phyloP scores from a whole-genome alignment of 106 monocot species.

The Dendrobium catenatum region DNA sequence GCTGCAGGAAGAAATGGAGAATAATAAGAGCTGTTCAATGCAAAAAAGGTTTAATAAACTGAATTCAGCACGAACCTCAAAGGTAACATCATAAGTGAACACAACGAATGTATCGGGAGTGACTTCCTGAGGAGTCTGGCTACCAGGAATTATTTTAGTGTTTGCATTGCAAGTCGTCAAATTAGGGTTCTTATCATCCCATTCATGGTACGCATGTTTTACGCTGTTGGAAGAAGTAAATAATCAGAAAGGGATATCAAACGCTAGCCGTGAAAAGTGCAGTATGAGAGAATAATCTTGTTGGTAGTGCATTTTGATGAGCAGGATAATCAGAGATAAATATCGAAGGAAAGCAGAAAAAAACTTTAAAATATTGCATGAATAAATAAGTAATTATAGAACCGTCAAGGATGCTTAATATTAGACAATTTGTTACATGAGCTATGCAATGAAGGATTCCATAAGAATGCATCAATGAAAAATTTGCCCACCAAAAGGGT shows the following conservation, averaged over 20 bases:
- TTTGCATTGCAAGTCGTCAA: slow-evolving; percentile 34
- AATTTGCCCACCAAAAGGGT: too few species aligned
- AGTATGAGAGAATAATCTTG: neutral
- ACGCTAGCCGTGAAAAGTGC: neutral
- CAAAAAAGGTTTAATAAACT: too few species aligned
- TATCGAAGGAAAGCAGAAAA: too few species aligned
- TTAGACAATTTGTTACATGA: too few species aligned
- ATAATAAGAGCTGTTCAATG: neutral
- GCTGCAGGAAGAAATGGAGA: slow-evolving; percentile 1
- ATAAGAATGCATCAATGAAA: too few species aligned
- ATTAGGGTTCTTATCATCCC: slow-evolving; percentile 43
- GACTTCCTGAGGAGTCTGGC: slow-evolving; percentile 28
- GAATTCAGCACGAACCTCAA: slow-evolving; percentile 22
- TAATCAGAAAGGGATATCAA: neutral
- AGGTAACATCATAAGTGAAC: slow-evolving; percentile 46
- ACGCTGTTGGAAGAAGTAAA: slow-evolving; percentile 15
- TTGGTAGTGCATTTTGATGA: neutral
- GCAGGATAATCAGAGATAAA: neutral
- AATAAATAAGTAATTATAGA: too few species aligned
- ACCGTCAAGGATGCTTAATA: too few species aligned
- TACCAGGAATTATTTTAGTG: slow-evolving; percentile 22
- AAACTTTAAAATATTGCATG: too few species aligned
- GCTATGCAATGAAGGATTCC: too few species aligned
- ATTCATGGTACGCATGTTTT: slow-evolving; percentile 34
- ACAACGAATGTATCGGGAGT: slow-evolving; percentile 29